Conservation (phyloP, 139 green algal species). For the Nannochloris sp. region DNA sequence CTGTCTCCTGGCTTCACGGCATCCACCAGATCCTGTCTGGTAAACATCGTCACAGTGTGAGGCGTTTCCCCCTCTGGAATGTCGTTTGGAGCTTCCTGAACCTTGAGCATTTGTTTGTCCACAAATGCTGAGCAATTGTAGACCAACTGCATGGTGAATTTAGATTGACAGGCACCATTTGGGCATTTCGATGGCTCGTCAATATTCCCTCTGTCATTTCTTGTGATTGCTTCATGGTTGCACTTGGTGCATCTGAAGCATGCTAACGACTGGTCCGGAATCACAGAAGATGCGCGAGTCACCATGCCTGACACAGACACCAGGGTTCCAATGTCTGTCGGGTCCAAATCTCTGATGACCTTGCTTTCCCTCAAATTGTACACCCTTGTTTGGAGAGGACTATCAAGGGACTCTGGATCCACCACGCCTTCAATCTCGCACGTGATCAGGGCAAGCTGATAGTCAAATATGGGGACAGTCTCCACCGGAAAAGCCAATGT, state of each 20-base stretch:
- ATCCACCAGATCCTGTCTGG: slow-evolving; percentile 75
- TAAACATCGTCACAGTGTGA: slow-evolving; percentile 77
- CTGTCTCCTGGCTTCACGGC: slow-evolving; percentile 72
- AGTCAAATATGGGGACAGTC: slow-evolving; percentile 37
- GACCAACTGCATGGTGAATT: slow-evolving; percentile 58
- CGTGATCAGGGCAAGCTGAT: slow-evolving; percentile 23
- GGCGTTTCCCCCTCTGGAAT: slow-evolving; percentile 98
- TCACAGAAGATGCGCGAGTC: slow-evolving; percentile 77
- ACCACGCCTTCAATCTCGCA: slow-evolving; percentile 17
- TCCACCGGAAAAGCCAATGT: slow-evolving; percentile 75
- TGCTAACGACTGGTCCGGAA: slow-evolving; percentile 82
- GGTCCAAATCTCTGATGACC: slow-evolving; percentile 91
- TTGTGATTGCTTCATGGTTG: slow-evolving; percentile 13
- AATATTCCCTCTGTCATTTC: slow-evolving; percentile 56
- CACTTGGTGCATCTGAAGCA: slow-evolving; percentile 42
- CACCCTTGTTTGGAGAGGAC: slow-evolving; percentile 53
- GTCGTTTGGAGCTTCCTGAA: slow-evolving; percentile 86
- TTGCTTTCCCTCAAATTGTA: slow-evolving; percentile 81
- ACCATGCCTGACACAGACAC: slow-evolving; percentile 92
- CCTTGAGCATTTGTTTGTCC: slow-evolving; percentile 84
- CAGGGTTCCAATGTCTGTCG: slow-evolving; percentile 84
- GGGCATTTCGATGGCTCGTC: slow-evolving; percentile 69
- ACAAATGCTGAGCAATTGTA: slow-evolving; percentile 78
- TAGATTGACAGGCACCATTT: slow-evolving; percentile 38
- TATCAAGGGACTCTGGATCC: slow-evolving; percentile 14